These are phyloP conservation scores for Colletotrichum costaricense DNA, from an alignment of 2,329 filamentous ascomycete genomes.

Conservation along the genomic window DNA sequence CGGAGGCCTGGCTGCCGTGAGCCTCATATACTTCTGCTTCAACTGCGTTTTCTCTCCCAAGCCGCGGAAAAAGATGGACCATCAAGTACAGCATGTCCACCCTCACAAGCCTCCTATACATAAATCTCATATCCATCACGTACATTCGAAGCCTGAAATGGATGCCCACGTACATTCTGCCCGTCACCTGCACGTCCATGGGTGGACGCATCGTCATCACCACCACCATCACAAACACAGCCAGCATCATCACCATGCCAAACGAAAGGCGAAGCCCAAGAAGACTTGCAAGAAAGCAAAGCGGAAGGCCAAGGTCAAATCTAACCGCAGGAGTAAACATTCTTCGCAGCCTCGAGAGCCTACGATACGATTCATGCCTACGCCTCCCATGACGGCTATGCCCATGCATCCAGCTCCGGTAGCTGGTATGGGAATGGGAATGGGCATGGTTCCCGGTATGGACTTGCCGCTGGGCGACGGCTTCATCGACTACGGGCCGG, in stretches of 20 bases:
- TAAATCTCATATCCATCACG: neutral
- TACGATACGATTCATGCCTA: slow-evolving; percentile 11
- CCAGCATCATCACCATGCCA: neutral
- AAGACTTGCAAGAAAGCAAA: neutral
- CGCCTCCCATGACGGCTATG: slow-evolving; percentile 22
- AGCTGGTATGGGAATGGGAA: slow-evolving; percentile 3
- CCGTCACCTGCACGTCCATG: neutral
- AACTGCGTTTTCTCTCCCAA: slow-evolving; percentile 17
- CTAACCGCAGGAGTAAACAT: neutral
- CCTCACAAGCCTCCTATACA: neutral
- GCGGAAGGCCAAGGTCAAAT: neutral
- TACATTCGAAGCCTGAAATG: neutral
- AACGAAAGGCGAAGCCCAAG: neutral
- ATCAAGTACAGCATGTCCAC: neutral
- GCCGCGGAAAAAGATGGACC: neutral
- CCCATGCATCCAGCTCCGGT: slow-evolving; percentile 12
- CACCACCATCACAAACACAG: slow-evolving; percentile 10
- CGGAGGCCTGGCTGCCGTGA: slow-evolving; percentile 3
- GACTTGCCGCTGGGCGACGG: slow-evolving; percentile 8
- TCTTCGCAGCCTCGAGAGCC: neutral
- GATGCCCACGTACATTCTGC: neutral
- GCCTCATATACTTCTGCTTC: slow-evolving; percentile 24
- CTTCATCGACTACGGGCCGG: slow-evolving; percentile 31
- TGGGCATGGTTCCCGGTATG: neutral
- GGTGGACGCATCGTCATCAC: slow-evolving; percentile 21